These are phyloP conservation scores for Alternaria sp. DNA, from an alignment of 2,329 filamentous ascomycete species.

Conservation along the genomic window DNA sequence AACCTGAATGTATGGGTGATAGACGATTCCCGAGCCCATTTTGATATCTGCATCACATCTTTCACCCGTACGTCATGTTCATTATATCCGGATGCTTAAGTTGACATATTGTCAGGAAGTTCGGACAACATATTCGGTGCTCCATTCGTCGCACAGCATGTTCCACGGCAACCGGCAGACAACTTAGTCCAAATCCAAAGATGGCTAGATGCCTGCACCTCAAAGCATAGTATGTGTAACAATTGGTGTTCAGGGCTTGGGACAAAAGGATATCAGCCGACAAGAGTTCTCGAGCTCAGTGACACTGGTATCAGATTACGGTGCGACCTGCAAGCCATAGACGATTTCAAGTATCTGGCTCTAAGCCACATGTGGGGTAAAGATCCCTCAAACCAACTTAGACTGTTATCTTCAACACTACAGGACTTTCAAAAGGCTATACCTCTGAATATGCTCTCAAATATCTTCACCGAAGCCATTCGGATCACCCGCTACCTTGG, in stretches of 20 bases:
- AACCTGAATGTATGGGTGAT: too few species aligned
- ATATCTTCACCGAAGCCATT: constrained; percentile 26
- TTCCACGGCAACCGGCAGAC: neutral
- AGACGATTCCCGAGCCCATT: too few species aligned
- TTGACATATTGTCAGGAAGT: too few species aligned
- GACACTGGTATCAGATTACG: neutral
- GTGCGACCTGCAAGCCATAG: constrained; percentile 1
- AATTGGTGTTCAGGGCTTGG: neutral
- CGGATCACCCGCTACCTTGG: constrained; percentile 18
- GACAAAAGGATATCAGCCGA: neutral
- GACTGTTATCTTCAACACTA: neutral
- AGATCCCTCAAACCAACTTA: neutral
- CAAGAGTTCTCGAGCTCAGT: constrained; percentile 12
- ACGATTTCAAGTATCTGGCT: constrained; percentile 11
- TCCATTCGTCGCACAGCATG: neutral
- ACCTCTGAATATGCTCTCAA: constrained; percentile 6
- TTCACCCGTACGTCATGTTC: too few species aligned
- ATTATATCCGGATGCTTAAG: too few species aligned
- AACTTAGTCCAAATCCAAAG: neutral
- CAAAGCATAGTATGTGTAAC: neutral
- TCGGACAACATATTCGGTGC: too few species aligned
- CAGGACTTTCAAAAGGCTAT: constrained; percentile 2
- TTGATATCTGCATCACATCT: too few species aligned
- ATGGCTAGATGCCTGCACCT: neutral
- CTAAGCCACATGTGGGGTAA: constrained; percentile 25